A percentile compares a stretch with the other conserved stretches of the same genome.
Conservation (phyloP, 306 rosid species). For the Sicyos baderoa region DNA sequence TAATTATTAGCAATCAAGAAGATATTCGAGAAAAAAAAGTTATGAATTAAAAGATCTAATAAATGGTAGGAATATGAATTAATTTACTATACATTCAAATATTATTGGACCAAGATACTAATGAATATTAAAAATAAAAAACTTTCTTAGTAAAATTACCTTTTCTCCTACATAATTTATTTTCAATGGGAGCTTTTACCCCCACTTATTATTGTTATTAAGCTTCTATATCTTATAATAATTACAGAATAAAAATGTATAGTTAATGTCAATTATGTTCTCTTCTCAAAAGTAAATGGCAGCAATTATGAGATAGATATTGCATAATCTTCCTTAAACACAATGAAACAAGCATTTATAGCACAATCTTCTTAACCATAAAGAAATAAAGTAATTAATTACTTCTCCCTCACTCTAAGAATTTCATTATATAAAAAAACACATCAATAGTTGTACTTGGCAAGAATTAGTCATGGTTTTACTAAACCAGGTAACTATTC, state of each 20-base stretch:
- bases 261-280: slow-evolving; percentile 15
- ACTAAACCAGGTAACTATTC: background rate
- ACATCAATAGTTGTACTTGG: background rate
- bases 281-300: slow-evolving; percentile 6
- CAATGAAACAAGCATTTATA: background rate
- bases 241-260: background rate
- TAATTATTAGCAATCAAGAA: no score
- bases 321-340: background rate
- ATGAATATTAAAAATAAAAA: no score
- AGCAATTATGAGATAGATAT: slow-evolving; percentile 10
- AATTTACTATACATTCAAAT: no score
- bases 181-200: no score
- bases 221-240: slow-evolving; percentile 6
- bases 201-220: no score
- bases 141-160: no score
- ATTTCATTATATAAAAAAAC: background rate
- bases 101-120: no score
- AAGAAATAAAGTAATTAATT: background rate
- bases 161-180: no score
- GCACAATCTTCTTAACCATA: background rate
- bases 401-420: slow-evolving; percentile 1
- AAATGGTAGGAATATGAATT: no score
- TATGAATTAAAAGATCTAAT: no score
- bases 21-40: no score
- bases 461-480: background rate